These are phyloP conservation scores for Rhodotorula paludigena DNA, from an alignment of 768 basidiomycete species.

Conservation along the genomic window DNA sequence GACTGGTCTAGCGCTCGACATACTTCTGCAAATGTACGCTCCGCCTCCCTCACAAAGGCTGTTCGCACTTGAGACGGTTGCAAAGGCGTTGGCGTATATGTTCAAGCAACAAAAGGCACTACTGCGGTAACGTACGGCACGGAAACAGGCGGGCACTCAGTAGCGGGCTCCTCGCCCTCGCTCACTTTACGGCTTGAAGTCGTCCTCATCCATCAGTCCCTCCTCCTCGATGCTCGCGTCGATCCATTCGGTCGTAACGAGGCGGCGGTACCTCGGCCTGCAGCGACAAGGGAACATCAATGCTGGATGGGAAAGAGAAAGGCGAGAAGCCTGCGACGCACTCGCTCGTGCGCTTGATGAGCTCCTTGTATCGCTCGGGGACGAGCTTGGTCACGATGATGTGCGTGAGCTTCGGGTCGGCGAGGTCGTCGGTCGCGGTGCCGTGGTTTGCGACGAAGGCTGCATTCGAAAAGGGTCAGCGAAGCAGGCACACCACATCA, in stretches of 20 bases:
- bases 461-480: not conserved
- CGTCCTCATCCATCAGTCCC: constrained; percentile 11
- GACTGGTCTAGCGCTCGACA: too few relatives aligned
- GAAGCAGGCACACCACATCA: too few relatives aligned
- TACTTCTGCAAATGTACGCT: too few relatives aligned
- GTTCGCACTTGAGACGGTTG: too few relatives aligned
- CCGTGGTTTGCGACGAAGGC: constrained; percentile 65
- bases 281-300: not conserved
- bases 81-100: too few relatives aligned
- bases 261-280: constrained; percentile 30
- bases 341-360: constrained; percentile 15
- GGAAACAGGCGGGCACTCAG: too few relatives aligned
- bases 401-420: constrained; percentile 78
- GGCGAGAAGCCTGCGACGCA: not conserved
- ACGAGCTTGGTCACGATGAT: constrained; percentile 54
- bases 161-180: not conserved
- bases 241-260: constrained; percentile 29
- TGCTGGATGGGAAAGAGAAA: too few relatives aligned
- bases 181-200: constrained; percentile 16
- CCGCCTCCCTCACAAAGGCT: too few relatives aligned
- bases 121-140: too few relatives aligned
- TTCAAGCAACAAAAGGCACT: constrained; percentile 2
- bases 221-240: constrained; percentile 5
- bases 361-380: constrained; percentile 8
- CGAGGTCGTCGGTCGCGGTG: constrained; percentile 57